phyloP scores from a whole-genome alignment of 2,329 filamentous ascomycete species.

The Hypomyces perniciosus region DNA sequence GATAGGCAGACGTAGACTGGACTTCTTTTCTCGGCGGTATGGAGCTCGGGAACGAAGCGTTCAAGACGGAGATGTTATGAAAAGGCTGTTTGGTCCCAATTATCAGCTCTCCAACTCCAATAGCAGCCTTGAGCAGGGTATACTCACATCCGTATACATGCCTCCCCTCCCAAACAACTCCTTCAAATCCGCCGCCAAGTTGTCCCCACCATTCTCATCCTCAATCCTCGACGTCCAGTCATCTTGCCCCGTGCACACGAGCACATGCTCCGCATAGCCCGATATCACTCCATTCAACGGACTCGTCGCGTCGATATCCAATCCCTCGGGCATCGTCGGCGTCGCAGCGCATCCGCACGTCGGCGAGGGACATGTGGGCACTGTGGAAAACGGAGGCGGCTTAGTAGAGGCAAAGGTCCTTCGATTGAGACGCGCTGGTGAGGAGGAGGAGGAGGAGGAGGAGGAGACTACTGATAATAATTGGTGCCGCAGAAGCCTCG shows the following conservation, averaged over 20 bases:
- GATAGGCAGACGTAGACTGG: slow-evolving; percentile 60
- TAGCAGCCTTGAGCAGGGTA: not conserved
- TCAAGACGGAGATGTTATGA: slow-evolving; percentile 71
- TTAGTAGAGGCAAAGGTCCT: not conserved
- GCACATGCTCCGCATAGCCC: slow-evolving; percentile 71
- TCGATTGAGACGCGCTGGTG: not conserved
- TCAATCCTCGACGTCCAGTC: slow-evolving; percentile 85
- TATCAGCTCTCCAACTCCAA: not conserved
- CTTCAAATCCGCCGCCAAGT: slow-evolving; percentile 67
- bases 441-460: not conserved
- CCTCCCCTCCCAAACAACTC: slow-evolving; percentile 61
- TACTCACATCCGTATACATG: slow-evolving; percentile 58
- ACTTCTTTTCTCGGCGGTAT: slow-evolving; percentile 37
- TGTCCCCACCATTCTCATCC: slow-evolving; percentile 63
- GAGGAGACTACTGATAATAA: not conserved
- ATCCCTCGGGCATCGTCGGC: slow-evolving; percentile 55
- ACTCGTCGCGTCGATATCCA: slow-evolving; percentile 68
- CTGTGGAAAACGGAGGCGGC: slow-evolving; percentile 35
- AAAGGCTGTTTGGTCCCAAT: slow-evolving; percentile 57
- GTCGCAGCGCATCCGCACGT: slow-evolving; percentile 69
- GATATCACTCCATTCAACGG: slow-evolving; percentile 71
- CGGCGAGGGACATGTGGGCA: slow-evolving; percentile 62
- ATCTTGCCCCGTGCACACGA: slow-evolving; percentile 72
- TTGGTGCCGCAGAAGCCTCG: not conserved
- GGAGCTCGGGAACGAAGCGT: slow-evolving; percentile 65